These are phyloP conservation scores for Schizochytrium sp. DNA, from an alignment of 108 stramenopile species.

Conservation along the genomic window DNA sequence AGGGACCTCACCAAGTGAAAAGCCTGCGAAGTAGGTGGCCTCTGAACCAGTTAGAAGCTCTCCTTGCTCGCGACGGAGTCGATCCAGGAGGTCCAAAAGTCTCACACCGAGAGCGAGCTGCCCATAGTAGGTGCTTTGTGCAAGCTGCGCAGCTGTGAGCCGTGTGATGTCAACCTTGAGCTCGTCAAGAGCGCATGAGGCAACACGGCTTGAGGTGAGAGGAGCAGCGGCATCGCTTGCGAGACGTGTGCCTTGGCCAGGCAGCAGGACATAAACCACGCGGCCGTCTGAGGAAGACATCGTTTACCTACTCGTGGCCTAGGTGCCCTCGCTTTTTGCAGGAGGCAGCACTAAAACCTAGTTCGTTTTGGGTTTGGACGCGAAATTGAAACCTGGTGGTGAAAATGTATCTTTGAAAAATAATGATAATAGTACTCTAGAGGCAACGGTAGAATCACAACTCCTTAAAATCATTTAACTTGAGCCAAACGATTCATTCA, in stretches of 20 bases:
- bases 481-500: too few species aligned
- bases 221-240: neutral
- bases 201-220: neutral
- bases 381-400: too few species aligned
- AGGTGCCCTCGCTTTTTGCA: too few species aligned
- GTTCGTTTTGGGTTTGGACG: too few species aligned
- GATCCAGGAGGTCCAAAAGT: neutral
- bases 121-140: neutral
- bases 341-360: too few species aligned
- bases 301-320: too few species aligned
- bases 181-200: neutral
- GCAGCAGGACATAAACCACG: conserved; percentile 24
- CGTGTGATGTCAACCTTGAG: conserved; percentile 3
- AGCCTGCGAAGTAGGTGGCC: conserved; percentile 16
- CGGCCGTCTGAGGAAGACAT: neutral
- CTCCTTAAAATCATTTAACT: too few species aligned
- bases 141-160: conserved; percentile 35
- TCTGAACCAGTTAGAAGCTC: neutral
- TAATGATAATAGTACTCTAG: too few species aligned
- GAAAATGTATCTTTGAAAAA: too few species aligned
- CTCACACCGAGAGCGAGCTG: conserved; percentile 41
- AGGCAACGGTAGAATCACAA: too few species aligned
- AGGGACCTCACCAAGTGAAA: conserved; percentile 43
- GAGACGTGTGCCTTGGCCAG: conserved; percentile 12
- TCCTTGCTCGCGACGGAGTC: neutral